Percentiles rank a stretch among this genome's conserved stretches.
Conservation (phyloP, 768 basidiomycete genomes). For the Pisolithus sp. region DNA sequence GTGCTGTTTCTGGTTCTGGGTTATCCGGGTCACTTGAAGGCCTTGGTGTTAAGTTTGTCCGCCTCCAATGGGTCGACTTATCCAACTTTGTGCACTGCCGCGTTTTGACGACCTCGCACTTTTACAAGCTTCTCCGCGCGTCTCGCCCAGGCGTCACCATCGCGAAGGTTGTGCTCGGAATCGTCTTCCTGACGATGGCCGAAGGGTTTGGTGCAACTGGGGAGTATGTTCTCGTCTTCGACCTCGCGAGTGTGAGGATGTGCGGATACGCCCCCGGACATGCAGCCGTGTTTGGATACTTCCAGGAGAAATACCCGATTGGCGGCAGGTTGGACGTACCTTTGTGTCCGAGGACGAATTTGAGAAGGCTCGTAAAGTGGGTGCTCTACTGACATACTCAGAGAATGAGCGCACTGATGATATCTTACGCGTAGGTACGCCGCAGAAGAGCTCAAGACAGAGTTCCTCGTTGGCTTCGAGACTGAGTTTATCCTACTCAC, state of each 20-base stretch:
- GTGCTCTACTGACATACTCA: constrained; percentile 11
- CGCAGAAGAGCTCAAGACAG: constrained; percentile 21
- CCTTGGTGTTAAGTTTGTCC: constrained; percentile 33
- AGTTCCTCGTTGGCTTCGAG: constrained; percentile 60
- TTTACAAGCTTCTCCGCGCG: constrained; percentile 36
- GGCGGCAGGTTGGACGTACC: constrained; percentile 33
- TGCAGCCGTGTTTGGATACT: constrained; percentile 54
- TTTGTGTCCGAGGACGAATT: constrained; percentile 50
- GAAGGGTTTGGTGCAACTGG: constrained; percentile 45
- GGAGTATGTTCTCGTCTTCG: constrained; percentile 54
- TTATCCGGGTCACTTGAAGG: not conserved
- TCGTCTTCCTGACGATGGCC: constrained; percentile 39
- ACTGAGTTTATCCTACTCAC: constrained; percentile 59
- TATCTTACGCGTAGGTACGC: constrained; percentile 10
- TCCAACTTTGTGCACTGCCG: constrained; percentile 50
- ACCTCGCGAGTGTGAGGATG: constrained; percentile 41
- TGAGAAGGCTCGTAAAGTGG: constrained; percentile 45
- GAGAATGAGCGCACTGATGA: constrained; percentile 10
- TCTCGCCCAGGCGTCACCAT: constrained; percentile 45
- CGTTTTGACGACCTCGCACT: constrained; percentile 47
- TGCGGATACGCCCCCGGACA: constrained; percentile 51
- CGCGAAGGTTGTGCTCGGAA: constrained; percentile 38
- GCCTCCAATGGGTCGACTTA: constrained; percentile 56
- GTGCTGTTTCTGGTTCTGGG: too few relatives aligned
- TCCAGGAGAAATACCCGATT: constrained; percentile 47